Percentiles rank a stretch among this genome's conserved stretches.
phyloP scores from a whole-genome alignment of 2,329 filamentous ascomycete genomes.

The Sporothrix variecibatus region DNA sequence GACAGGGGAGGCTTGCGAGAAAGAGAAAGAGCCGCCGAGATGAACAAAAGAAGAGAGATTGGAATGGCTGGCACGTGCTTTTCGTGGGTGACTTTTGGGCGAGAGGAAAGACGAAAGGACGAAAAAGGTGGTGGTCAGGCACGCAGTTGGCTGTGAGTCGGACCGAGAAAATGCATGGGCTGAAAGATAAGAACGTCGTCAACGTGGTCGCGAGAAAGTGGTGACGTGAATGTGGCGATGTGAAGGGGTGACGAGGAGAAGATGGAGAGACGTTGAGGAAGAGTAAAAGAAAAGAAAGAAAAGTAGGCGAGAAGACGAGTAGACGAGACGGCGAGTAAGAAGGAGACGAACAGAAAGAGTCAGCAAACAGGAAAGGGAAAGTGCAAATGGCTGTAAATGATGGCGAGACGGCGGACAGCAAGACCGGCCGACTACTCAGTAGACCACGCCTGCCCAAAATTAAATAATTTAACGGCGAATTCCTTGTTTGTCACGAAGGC shows the following conservation, averaged over 20 bases:
- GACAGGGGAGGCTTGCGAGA: background rate
- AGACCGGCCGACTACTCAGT: background rate
- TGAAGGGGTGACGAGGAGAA: background rate
- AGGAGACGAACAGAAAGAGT: background rate
- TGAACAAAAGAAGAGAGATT: background rate
- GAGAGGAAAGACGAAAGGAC: too few relatives aligned
- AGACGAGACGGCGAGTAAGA: background rate
- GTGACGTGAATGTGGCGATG: background rate
- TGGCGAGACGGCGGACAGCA: background rate
- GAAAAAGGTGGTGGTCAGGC: background rate
- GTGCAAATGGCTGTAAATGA: background rate
- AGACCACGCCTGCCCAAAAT: background rate
- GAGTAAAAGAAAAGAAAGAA: background rate
- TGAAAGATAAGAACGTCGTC: slow-evolving; percentile 17
- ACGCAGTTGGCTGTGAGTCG: background rate
- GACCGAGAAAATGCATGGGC: background rate
- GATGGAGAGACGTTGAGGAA: background rate
- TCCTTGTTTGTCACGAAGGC: slow-evolving; percentile 12
- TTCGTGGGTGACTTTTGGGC: background rate
- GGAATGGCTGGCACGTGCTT: slow-evolving; percentile 11
- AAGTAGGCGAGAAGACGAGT: background rate
- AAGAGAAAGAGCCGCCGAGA: background rate
- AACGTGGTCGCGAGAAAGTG: background rate
- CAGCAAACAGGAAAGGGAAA: background rate
- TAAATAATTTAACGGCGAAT: slow-evolving; percentile 22